Evolutionary conservation across 108 stramenopile genomes (phyloP).

Genomic region (Seminavis robusta): DNA sequence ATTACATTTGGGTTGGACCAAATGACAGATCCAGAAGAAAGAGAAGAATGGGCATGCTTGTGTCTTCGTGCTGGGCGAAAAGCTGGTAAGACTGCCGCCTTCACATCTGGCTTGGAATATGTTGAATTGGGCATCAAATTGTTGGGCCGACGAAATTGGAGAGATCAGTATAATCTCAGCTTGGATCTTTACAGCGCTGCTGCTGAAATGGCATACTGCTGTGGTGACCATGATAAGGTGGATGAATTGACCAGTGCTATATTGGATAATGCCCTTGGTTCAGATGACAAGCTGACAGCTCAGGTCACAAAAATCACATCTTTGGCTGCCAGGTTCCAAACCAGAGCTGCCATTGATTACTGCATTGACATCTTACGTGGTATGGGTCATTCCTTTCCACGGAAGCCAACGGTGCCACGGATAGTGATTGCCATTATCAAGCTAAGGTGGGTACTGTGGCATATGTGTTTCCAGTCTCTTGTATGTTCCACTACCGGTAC

Average conservation of each 20-base stretch:
- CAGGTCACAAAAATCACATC: constrained; percentile 12
- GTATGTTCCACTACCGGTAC: too few species aligned
- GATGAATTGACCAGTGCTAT: constrained; percentile 6
- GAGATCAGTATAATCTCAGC: constrained; percentile 10
- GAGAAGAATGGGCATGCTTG: constrained; percentile 2
- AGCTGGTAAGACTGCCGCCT: constrained; percentile 12
- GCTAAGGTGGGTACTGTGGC: too few species aligned
- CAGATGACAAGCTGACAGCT: constrained; percentile 13
- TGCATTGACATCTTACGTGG: constrained; percentile 8
- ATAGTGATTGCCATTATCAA: too few species aligned
- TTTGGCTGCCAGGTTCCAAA: constrained; percentile 6
- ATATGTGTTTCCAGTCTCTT: too few species aligned
- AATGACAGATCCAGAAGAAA: background rate
- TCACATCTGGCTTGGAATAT: constrained; percentile 9
- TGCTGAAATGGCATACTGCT: constrained; percentile 16
- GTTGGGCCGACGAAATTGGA: constrained; percentile 1
- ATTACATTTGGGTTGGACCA: background rate
- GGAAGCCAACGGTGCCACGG: too few species aligned
- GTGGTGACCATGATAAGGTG: constrained; percentile 8
- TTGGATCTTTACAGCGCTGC: constrained; percentile 12
- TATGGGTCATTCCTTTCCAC: too few species aligned
- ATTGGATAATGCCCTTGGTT: background rate
- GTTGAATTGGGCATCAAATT: constrained; percentile 13
- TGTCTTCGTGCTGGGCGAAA: constrained; percentile 13
- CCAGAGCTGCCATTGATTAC: constrained; percentile 7